Percentiles rank a stretch among this genome's conserved stretches.
These are phyloP conservation scores for Acaromyces ingoldii DNA, from an alignment of 1,284 basidiomycete genomes.

Conservation along the genomic window DNA sequence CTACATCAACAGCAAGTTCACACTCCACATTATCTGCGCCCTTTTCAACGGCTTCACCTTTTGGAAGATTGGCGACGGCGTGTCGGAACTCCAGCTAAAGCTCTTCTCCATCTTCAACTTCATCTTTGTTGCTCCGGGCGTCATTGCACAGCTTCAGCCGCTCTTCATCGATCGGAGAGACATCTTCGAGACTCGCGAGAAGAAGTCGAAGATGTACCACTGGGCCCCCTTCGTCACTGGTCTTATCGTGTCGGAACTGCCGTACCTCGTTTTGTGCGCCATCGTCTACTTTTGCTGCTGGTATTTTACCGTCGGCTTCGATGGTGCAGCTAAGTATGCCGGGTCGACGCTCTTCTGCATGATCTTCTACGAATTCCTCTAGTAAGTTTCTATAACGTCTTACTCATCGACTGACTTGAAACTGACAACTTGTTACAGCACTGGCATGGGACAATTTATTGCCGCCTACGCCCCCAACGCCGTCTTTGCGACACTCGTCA, in stretches of 20 bases:
- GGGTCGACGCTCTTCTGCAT: neutral
- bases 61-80: constrained; percentile 66
- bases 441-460: neutral
- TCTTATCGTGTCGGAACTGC: constrained; percentile 55
- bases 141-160: constrained; percentile 76
- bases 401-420: too few relatives aligned
- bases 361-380: constrained; percentile 4
- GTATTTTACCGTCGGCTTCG: constrained; percentile 63
- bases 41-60: constrained; percentile 77
- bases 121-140: constrained; percentile 66
- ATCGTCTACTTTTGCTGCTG: constrained; percentile 27
- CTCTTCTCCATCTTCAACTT: constrained; percentile 63
- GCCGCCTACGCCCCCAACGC: constrained; percentile 12
- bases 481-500: constrained; percentile 28
- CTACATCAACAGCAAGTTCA: constrained; percentile 31
- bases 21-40: constrained; percentile 61
- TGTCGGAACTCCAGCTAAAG: constrained; percentile 73
- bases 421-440: too few relatives aligned
- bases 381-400: too few relatives aligned
- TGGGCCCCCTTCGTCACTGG: constrained; percentile 49
- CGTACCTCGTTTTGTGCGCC: constrained; percentile 62
- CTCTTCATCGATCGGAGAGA: constrained; percentile 72
- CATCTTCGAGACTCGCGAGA: constrained; percentile 52
- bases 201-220: constrained; percentile 36
- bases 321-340: constrained; percentile 13